Evolutionary conservation across 2,329 filamentous ascomycete species (phyloP), one percentile per base, ranked within the genome.

Genomic region (Fusarium oxysporum): DNA sequence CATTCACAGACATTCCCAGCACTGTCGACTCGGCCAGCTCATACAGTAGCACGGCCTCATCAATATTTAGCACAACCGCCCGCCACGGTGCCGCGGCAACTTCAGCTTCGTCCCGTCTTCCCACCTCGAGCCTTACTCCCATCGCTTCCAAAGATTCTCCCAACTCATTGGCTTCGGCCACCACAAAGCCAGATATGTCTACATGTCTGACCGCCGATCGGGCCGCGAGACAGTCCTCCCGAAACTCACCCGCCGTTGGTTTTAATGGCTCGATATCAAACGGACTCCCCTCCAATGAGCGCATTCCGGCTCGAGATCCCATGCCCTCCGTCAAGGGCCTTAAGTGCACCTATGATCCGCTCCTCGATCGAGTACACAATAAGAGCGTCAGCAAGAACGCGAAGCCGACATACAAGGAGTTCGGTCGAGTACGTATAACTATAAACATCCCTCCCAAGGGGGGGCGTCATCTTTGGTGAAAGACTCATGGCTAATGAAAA

Each of bases 21-120:
- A 91, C 90, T 70, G 87, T 91, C 76, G 92, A 90, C 77, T 95
- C 93, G 56, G 89, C 91, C 63, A 93, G 91, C 82, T 94, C 92
- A 64, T 87, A 91, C 78, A 86, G 88, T 64, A 94, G 91, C 83
- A 89, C 91, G 60, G 87, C 88, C 56, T 94, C 92, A 48, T 94
- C 93, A 61, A 86, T 92, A 73, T 93, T 93, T 83, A 93, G 90
- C 82, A 80, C 79, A 71, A 80, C 84, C 69, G 80, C 84, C 67
- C 82, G 80, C 73, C 81, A 84, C 70, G 79, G 80, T 78, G 81
- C 82, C 73, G 76, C 84, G 72, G 81, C 65, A 51, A 70, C 71
- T 58, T 25, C 82, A 74, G 76, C 81, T 65, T 81, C 85, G 73
- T 83, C 84, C 78, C 84, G 82, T 80, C 76, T 79, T 51, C 78